A percentile compares a stretch with the other conserved stretches of the same genome.
Evolutionary conservation across 345 rosid species (phyloP).

Genomic region (Trapa bicornis): DNA sequence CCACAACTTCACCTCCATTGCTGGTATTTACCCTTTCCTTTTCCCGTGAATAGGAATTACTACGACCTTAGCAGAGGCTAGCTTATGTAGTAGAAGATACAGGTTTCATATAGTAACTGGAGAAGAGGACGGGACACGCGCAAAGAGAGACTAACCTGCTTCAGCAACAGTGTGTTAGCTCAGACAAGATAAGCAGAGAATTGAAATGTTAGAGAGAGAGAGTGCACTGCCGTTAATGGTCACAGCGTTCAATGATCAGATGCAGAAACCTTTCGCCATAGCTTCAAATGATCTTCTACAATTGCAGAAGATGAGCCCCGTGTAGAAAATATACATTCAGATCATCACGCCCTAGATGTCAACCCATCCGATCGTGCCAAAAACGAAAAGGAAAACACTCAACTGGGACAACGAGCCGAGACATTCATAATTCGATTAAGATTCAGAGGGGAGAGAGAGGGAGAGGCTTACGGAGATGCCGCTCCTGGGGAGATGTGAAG

Average conservation of each 20-base stretch:
- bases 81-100: background rate
- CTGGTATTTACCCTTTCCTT: background rate
- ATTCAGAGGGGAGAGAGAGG: background rate
- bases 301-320: background rate
- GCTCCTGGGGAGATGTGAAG: slow-evolving; percentile 1
- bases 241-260: no score
- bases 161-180: background rate
- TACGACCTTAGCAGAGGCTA: background rate
- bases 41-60: background rate
- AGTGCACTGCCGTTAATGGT: no score
- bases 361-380: background rate
- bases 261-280: no score
- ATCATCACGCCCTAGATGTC: background rate
- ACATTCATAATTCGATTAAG: background rate
- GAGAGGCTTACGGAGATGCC: background rate
- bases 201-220: no score
- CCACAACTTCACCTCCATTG: slow-evolving; percentile 95
- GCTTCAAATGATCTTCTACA: background rate
- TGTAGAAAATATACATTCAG: background rate
- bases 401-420: background rate
- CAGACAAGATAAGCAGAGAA: background rate
- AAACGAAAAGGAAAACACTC: no score
- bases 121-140: slow-evolving; percentile 99
- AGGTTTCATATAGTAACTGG: slow-evolving; percentile 26
- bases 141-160: slow-evolving; percentile 27